Conservation (phyloP, 2,329 filamentous ascomycete genomes). For the Sclerotinia trifoliorum region DNA sequence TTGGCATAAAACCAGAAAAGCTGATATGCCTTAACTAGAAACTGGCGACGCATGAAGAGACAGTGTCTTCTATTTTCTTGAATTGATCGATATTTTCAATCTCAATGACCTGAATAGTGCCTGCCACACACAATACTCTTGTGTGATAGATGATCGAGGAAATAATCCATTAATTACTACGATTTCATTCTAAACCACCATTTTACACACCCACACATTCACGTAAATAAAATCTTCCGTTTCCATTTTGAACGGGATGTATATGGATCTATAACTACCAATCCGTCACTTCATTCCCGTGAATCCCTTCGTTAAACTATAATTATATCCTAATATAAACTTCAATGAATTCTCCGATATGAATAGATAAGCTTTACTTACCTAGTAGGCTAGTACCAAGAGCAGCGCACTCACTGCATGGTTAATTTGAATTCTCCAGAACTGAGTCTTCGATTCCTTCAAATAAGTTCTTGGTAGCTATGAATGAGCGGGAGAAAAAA, state of each 20-base stretch:
- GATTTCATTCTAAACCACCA: conserved; percentile 53
- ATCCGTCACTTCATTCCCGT: conserved; percentile 55
- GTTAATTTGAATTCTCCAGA: conserved; percentile 43
- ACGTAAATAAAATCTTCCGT: conserved; percentile 54
- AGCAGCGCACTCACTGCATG: conserved; percentile 52
- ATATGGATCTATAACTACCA: conserved; percentile 50
- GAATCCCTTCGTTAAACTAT: conserved; percentile 52
- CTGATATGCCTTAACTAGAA: conserved; percentile 36
- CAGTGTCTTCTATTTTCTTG: conserved; percentile 45
- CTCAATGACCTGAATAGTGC: conserved; percentile 44
- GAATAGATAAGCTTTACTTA: conserved; percentile 50
- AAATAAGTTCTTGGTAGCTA: conserved; percentile 64
- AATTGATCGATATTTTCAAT: conserved; percentile 44
- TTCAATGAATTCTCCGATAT: conserved; percentile 44
- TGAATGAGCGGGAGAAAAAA: conserved; percentile 70
- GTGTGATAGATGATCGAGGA: conserved; percentile 52
- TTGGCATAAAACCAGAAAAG: conserved; percentile 30
- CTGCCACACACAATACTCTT: conserved; percentile 55
- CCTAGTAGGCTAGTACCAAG: conserved; percentile 52
- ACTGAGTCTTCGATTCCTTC: conserved; percentile 38
- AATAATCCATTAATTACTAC: conserved; percentile 46
- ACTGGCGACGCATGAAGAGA: conserved; percentile 35
- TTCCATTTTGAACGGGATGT: conserved; percentile 58
- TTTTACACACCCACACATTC: conserved; percentile 49
- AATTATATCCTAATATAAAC: conserved; percentile 45